phyloP scores from a whole-genome alignment of 805 yeast genomes.

The Cyberlindnera veronae region DNA sequence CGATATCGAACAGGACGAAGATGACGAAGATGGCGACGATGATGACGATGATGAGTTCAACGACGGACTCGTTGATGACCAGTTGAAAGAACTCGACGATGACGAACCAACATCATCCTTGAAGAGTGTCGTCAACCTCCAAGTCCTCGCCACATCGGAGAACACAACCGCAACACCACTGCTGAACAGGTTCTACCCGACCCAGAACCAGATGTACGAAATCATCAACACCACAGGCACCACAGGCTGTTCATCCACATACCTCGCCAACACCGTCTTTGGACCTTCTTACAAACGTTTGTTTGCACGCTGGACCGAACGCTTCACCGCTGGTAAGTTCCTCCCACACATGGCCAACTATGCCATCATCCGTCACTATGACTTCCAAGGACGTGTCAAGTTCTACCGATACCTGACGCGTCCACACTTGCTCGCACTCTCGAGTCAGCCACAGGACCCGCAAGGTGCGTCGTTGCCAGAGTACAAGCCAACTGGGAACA shows the following conservation, averaged over 20 bases:
- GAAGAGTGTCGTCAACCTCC: constrained; percentile 16
- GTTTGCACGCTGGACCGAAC: constrained; percentile 48
- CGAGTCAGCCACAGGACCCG: constrained; percentile 25
- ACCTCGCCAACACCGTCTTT: constrained; percentile 43
- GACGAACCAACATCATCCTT: constrained; percentile 20
- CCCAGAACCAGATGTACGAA: constrained; percentile 60
- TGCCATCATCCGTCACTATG: constrained; percentile 57
- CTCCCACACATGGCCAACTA: constrained; percentile 30
- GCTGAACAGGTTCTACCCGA: constrained; percentile 56
- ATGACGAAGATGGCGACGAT: constrained; percentile 29
- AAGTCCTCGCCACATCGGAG: constrained; percentile 16
- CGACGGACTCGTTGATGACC: constrained; percentile 30
- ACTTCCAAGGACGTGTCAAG: constrained; percentile 70
- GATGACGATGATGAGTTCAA: constrained; percentile 32
- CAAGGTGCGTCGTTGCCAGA: constrained; percentile 29
- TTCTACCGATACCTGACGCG: constrained; percentile 63
- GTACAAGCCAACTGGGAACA: constrained; percentile 12
- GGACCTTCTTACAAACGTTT: constrained; percentile 56
- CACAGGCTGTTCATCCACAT: constrained; percentile 60
- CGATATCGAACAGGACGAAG: constrained; percentile 27
- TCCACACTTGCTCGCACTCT: constrained; percentile 33
- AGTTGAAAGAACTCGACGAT: constrained; percentile 21
- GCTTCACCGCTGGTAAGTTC: constrained; percentile 36
- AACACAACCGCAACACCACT: constrained; percentile 16
- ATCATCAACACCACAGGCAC: constrained; percentile 37